phyloP scores from a whole-genome alignment of 371 early-diverging fungal genomes.

The Apophysomyces elegans region DNA sequence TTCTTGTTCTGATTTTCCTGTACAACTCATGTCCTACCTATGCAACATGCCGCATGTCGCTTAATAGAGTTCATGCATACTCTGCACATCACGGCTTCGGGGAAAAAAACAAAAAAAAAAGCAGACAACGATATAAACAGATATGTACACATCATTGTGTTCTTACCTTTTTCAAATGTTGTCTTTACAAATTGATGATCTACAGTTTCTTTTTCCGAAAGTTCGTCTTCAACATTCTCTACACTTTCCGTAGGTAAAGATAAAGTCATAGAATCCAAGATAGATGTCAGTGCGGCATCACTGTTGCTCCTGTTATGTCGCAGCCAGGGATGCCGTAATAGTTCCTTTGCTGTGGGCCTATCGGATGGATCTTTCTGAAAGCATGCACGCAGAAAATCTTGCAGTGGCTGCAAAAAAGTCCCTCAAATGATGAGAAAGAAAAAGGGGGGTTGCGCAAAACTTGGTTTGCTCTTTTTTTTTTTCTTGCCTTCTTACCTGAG shows the following conservation, averaged over 20 bases:
- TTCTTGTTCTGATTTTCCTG: neutral
- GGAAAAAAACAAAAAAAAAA: neutral
- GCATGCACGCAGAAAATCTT: slow-evolving; percentile 71
- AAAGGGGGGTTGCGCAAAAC: too few relatives aligned
- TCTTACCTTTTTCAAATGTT: slow-evolving; percentile 28
- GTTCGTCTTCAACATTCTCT: slow-evolving; percentile 1
- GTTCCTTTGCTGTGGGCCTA: slow-evolving; percentile 66
- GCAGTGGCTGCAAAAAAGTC: slow-evolving; percentile 47
- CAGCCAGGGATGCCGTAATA: slow-evolving; percentile 75
- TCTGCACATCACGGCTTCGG: slow-evolving; percentile 31
- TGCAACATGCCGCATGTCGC: slow-evolving; percentile 26
- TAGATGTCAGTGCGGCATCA: slow-evolving; percentile 11
- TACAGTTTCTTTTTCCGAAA: slow-evolving; percentile 15
- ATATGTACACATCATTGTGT: neutral
- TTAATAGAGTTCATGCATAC: slow-evolving; percentile 32
- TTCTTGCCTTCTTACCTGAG: slow-evolving; percentile 43
- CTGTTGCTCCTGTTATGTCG: slow-evolving; percentile 4
- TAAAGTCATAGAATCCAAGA: slow-evolving; percentile 18
- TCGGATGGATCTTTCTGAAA: slow-evolving; percentile 76
- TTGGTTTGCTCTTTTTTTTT: neutral
- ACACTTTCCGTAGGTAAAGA: slow-evolving; percentile 18
- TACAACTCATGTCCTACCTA: slow-evolving; percentile 16
- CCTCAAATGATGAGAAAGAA: slow-evolving; percentile 6
- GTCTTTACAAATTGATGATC: slow-evolving; percentile 33
- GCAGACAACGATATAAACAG: neutral